Percentiles rank a stretch among this genome's conserved stretches.
Conservation (phyloP, 164 flowering plant species). For the Chimonanthus salicifolius region DNA sequence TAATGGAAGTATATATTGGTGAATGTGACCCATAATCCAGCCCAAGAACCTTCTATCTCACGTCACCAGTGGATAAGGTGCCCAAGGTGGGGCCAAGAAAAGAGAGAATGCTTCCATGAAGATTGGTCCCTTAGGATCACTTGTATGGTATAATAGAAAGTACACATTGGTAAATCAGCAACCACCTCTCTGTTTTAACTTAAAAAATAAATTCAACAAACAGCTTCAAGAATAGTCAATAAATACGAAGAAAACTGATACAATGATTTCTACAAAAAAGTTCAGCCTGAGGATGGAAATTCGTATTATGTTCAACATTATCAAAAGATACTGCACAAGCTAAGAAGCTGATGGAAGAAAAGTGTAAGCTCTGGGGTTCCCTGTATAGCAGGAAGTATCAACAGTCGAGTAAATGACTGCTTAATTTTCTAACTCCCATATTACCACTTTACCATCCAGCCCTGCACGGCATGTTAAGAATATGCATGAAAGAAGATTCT, state of each 20-base stretch:
- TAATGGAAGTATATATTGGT: too few species aligned
- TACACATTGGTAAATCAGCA: too few species aligned
- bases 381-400: neutral
- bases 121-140: too few species aligned
- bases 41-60: too few species aligned
- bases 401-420: neutral
- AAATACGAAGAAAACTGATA: neutral
- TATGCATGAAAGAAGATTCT: neutral
- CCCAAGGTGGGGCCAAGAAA: too few species aligned
- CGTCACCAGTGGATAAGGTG: too few species aligned
- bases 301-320: neutral
- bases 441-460: constrained; percentile 80
- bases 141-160: too few species aligned
- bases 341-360: neutral
- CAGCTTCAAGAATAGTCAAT: neutral
- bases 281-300: neutral
- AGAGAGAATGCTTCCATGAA: too few species aligned
- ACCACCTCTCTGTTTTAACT: too few species aligned
- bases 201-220: neutral
- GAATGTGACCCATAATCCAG: too few species aligned
- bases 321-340: neutral
- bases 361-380: neutral
- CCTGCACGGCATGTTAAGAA: constrained; percentile 34
- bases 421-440: constrained; percentile 69
- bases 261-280: neutral